Evolutionary conservation across 257 asterid genomes (phyloP).

Genomic region (Eustoma russellianum): DNA sequence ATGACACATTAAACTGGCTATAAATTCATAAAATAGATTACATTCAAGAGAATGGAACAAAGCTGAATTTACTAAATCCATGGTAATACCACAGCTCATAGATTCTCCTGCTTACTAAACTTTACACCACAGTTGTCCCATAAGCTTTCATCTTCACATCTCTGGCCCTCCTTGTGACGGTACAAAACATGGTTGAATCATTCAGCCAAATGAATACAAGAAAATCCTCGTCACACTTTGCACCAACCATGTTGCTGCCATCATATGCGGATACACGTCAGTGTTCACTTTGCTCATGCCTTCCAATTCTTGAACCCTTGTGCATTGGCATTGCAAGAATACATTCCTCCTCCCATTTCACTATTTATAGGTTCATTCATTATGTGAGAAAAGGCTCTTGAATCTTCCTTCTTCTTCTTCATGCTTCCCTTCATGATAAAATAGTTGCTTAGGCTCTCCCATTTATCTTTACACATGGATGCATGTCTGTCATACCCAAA

Average conservation of each 20-base stretch:
- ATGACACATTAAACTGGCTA: too few relatives aligned
- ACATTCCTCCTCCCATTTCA: slow-evolving; percentile 24
- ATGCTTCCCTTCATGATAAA: slow-evolving; percentile 36
- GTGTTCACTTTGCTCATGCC: slow-evolving; percentile 25
- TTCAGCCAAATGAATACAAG: slow-evolving; percentile 30
- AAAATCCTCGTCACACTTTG: slow-evolving; percentile 24
- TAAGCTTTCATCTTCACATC: slow-evolving; percentile 29
- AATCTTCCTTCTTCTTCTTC: slow-evolving; percentile 40
- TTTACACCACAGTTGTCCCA: slow-evolving; percentile 52
- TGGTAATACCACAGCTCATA: neutral
- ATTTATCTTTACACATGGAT: slow-evolving; percentile 48
- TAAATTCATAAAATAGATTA: too few relatives aligned
- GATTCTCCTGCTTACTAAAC: slow-evolving; percentile 16
- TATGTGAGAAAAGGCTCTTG: slow-evolving; percentile 23
- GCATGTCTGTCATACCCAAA: slow-evolving; percentile 62
- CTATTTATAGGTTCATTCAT: slow-evolving; percentile 23
- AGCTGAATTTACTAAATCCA: too few relatives aligned
- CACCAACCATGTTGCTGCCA: slow-evolving; percentile 13
- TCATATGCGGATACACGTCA: slow-evolving; percentile 15
- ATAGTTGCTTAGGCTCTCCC: slow-evolving; percentile 50
- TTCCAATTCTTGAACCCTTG: slow-evolving; percentile 22
- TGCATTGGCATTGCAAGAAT: slow-evolving; percentile 18
- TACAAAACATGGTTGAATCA: slow-evolving; percentile 39
- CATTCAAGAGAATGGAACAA: too few relatives aligned
- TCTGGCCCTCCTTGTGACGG: too few relatives aligned